phyloP scores from a whole-genome alignment of 257 asterid genomes.

The Ilex asprella region DNA sequence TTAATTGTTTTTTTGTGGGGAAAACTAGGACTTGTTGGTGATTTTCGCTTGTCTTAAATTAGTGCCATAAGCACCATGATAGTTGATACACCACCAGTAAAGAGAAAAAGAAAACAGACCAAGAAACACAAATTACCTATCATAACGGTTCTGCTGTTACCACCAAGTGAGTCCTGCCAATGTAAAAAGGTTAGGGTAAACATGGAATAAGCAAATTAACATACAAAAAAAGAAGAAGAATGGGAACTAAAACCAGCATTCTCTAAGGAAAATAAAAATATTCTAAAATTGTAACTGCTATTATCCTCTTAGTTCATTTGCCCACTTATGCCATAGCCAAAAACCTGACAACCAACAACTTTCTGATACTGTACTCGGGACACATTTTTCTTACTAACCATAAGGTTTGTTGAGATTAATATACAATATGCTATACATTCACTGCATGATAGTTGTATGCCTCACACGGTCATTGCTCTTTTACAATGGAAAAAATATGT shows the following conservation, averaged over 20 bases:
- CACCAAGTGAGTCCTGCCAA: constrained; percentile 98
- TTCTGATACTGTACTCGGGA: not conserved
- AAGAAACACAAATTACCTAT: constrained; percentile 51
- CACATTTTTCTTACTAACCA: too few species aligned
- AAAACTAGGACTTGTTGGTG: too few species aligned
- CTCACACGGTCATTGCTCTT: not conserved
- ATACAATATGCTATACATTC: not conserved
- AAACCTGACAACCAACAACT: not conserved
- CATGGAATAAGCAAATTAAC: not conserved
- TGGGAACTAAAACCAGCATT: not conserved
- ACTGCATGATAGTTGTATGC: not conserved
- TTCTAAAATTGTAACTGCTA: too few species aligned
- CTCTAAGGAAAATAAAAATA: not conserved
- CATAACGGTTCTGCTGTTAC: constrained; percentile 98
- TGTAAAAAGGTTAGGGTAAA: constrained; percentile 9
- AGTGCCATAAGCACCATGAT: not conserved
- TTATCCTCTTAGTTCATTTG: not conserved
- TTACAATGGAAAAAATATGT: not conserved
- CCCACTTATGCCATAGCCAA: not conserved
- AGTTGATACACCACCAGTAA: not conserved
- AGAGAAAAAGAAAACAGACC: not conserved
- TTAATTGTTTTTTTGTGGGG: too few species aligned
- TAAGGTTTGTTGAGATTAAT: not conserved
- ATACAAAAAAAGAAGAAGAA: constrained; percentile 4
- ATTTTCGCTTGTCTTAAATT: too few species aligned